Percentiles rank a stretch among this genome's conserved stretches.
These are phyloP conservation scores for Glycine soja DNA, from an alignment of 306 rosid species.

Conservation along the genomic window DNA sequence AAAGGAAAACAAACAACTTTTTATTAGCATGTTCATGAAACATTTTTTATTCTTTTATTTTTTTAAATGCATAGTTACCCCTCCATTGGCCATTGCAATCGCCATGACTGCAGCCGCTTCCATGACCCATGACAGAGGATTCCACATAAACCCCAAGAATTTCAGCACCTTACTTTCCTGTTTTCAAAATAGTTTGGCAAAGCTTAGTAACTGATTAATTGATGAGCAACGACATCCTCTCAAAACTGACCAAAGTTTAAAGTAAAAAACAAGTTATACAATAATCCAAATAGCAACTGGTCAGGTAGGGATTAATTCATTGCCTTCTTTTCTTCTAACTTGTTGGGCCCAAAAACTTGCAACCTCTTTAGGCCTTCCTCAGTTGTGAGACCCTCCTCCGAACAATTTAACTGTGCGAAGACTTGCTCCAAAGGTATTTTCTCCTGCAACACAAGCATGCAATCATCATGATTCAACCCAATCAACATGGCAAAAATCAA, in stretches of 20 bases:
- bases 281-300: background rate
- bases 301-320: slow-evolving; percentile 12
- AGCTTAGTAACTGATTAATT: background rate
- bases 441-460: slow-evolving; percentile 51
- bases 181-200: slow-evolving; percentile 11
- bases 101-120: slow-evolving; percentile 89
- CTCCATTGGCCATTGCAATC: slow-evolving; percentile 84
- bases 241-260: background rate
- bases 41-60: too few species aligned
- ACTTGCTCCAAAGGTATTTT: slow-evolving; percentile 75
- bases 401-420: slow-evolving; percentile 61
- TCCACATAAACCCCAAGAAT: slow-evolving; percentile 91
- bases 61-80: slow-evolving; percentile 48
- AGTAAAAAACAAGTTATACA: background rate
- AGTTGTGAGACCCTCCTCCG: slow-evolving; percentile 67
- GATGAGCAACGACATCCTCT: background rate
- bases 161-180: slow-evolving; percentile 71
- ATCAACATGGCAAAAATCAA: background rate
- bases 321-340: slow-evolving; percentile 78
- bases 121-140: slow-evolving; percentile 92
- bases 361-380: slow-evolving; percentile 71
- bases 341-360: slow-evolving; percentile 74
- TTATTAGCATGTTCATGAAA: too few species aligned
- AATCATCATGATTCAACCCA: background rate
- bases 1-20: background rate